These are phyloP conservation scores for Colletotrichum endophyticum DNA, from an alignment of 2,329 filamentous ascomycete genomes.

Conservation along the genomic window DNA sequence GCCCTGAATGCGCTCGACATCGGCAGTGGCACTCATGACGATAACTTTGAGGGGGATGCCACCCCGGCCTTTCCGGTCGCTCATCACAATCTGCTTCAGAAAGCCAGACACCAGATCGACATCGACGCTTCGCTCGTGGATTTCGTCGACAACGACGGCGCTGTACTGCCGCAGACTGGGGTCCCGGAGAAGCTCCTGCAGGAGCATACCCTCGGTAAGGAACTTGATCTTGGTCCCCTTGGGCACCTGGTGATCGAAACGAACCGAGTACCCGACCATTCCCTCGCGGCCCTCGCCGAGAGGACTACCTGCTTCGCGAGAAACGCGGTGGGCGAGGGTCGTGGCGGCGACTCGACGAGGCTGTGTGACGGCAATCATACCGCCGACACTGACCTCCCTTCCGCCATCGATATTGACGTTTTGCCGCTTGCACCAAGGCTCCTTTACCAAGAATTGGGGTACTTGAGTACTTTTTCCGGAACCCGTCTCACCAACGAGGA, in stretches of 20 bases:
- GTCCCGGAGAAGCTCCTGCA: constrained; percentile 91
- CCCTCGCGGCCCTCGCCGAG: constrained; percentile 48
- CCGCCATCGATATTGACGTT: constrained; percentile 52
- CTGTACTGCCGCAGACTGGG: constrained; percentile 85
- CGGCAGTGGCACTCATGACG: constrained; percentile 96
- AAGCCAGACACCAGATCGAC: constrained; percentile 93
- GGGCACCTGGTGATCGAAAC: constrained; percentile 89
- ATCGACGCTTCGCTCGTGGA: constrained; percentile 94
- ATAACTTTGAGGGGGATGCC: constrained; percentile 84
- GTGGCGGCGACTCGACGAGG: constrained; percentile 93
- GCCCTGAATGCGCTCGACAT: constrained; percentile 76
- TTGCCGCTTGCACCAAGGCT: constrained; percentile 77
- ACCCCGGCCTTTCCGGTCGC: constrained; percentile 67
- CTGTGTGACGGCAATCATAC: constrained; percentile 91
- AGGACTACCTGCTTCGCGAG: constrained; percentile 72
- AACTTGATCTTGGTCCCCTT: constrained; percentile 88
- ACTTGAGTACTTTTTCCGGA: constrained; percentile 97
- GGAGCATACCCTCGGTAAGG: constrained; percentile 92
- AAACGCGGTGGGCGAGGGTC: constrained; percentile 85
- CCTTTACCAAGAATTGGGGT: constrained; percentile 82
- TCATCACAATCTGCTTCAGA: constrained; percentile 74
- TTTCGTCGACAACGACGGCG: constrained; percentile 91
- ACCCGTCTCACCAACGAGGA: constrained; percentile 92
- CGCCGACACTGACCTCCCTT: constrained; percentile 64
- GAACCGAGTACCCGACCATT: constrained; percentile 87